Evolutionary conservation across 306 rosid genomes (phyloP).

Genomic region (Glycine latifolia): DNA sequence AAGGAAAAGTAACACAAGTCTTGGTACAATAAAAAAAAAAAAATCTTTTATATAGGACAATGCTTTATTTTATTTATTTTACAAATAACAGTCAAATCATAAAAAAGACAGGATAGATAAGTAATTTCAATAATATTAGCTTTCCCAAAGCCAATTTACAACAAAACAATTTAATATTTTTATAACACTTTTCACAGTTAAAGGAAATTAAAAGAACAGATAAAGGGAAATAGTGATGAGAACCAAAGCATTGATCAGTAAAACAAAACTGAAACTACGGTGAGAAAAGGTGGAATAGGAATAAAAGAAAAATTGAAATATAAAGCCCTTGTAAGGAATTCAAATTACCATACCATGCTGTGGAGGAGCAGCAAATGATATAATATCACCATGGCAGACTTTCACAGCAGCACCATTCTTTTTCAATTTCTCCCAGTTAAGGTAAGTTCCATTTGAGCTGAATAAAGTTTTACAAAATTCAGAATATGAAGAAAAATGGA

Average conservation of each 20-base stretch:
- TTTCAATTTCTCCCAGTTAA: constrained; percentile 79
- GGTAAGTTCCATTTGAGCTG: constrained; percentile 92
- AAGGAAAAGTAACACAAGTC: constrained; percentile 20
- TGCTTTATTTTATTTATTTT: not conserved
- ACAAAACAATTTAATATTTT: not conserved
- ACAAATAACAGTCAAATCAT: constrained; percentile 29
- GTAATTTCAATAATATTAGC: not conserved
- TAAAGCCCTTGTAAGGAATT: not conserved
- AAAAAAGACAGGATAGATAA: not conserved
- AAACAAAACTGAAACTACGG: not conserved
- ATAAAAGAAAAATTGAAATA: constrained; percentile 5
- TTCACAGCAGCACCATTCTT: constrained; percentile 68
- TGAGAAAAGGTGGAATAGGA: constrained; percentile 3
- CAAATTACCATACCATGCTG: constrained; percentile 82
- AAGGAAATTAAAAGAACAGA: constrained; percentile 26
- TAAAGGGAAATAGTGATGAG: constrained; percentile 1
- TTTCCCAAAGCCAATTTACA: not conserved
- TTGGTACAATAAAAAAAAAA: not conserved
- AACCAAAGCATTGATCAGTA: not conserved
- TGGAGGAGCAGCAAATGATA: constrained; percentile 91
- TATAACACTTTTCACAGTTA: constrained; percentile 21
- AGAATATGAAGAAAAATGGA: constrained; percentile 1
- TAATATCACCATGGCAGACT: constrained; percentile 85
- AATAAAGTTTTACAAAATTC: constrained; percentile 48
- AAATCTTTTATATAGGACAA: not conserved